Conservation (phyloP, 805 yeast genomes). For the Zygosaccharomyces gambellarensis region DNA sequence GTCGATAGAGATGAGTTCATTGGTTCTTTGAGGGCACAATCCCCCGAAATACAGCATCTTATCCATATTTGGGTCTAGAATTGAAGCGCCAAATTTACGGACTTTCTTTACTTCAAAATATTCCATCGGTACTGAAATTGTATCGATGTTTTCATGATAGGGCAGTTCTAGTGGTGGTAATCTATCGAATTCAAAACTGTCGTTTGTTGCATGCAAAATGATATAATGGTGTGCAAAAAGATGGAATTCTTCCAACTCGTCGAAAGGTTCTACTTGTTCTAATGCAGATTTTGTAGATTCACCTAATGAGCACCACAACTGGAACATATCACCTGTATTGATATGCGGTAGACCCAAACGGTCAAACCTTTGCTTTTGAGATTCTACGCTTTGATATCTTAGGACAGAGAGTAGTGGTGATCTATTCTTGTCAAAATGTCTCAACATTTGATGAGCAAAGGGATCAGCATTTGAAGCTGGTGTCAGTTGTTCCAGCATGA, state of each 20-base stretch:
- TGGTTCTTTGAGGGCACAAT: slow-evolving; percentile 28
- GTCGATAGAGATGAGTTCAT: slow-evolving; percentile 16
- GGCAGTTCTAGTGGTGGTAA: neutral
- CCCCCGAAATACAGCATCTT: slow-evolving; percentile 37
- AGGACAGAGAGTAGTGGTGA: slow-evolving; percentile 67
- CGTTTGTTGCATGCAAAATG: slow-evolving; percentile 58
- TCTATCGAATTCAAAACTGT: neutral
- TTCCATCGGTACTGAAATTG: neutral
- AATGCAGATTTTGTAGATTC: slow-evolving; percentile 39
- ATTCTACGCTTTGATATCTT: slow-evolving; percentile 45
- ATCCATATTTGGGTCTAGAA: slow-evolving; percentile 5
- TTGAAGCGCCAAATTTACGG: slow-evolving; percentile 27
- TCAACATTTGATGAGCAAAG: slow-evolving; percentile 69
- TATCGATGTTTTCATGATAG: neutral
- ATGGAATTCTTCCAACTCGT: slow-evolving; percentile 79
- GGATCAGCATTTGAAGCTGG: slow-evolving; percentile 62
- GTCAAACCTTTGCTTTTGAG: slow-evolving; percentile 49
- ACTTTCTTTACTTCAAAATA: slow-evolving; percentile 5
- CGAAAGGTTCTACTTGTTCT: slow-evolving; percentile 59
- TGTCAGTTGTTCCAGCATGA: slow-evolving; percentile 64
- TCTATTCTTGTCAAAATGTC: slow-evolving; percentile 59
- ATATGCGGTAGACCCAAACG: slow-evolving; percentile 43
- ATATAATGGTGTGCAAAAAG: slow-evolving; percentile 72
- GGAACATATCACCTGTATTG: slow-evolving; percentile 50
- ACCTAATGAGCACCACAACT: slow-evolving; percentile 53